A percentile compares a stretch with the other conserved stretches of the same genome.
phyloP scores from a whole-genome alignment of 2,329 filamentous ascomycete genomes.

The Fusarium albidum region DNA sequence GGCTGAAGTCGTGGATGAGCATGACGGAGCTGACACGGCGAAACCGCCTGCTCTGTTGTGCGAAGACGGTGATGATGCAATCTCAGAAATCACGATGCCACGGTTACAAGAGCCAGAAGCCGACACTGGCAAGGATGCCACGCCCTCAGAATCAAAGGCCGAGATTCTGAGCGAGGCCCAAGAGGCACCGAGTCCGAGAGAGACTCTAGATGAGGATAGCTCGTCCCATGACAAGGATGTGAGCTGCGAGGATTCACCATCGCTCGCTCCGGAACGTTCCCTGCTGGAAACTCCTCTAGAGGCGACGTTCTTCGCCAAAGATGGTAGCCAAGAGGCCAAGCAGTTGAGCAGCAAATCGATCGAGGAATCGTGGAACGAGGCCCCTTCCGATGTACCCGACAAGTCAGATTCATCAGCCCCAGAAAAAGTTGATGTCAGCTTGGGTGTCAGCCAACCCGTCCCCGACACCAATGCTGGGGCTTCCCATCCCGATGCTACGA shows the following conservation, averaged over 20 bases:
- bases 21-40: constrained; percentile 1
- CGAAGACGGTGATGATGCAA: constrained; percentile 18
- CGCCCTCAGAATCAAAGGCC: constrained; percentile 16
- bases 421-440: constrained; percentile 3
- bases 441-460: constrained; percentile 3
- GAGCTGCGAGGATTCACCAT: not conserved
- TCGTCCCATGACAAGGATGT: not conserved
- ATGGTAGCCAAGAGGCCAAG: not conserved
- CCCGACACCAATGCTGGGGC: constrained; percentile 6
- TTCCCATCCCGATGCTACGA: constrained; percentile 13
- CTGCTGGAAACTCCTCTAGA: not conserved
- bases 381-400: not conserved
- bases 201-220: not conserved
- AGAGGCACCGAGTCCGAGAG: constrained; percentile 4
- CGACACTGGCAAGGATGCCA: constrained; percentile 12
- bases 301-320: not conserved
- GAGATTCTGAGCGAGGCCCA: constrained; percentile 16
- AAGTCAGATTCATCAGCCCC: not conserved
- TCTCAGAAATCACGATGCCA: constrained; percentile 36
- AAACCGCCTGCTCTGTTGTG: not conserved
- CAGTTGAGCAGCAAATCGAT: not conserved
- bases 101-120: constrained; percentile 22
- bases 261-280: not conserved
- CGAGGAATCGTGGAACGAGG: not conserved
- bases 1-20: constrained; percentile 19